Evolutionary conservation across 2,329 filamentous ascomycete genomes (phyloP), one percentile per base, ranked within the genome.

Genomic region (Colletotrichum salicis): DNA sequence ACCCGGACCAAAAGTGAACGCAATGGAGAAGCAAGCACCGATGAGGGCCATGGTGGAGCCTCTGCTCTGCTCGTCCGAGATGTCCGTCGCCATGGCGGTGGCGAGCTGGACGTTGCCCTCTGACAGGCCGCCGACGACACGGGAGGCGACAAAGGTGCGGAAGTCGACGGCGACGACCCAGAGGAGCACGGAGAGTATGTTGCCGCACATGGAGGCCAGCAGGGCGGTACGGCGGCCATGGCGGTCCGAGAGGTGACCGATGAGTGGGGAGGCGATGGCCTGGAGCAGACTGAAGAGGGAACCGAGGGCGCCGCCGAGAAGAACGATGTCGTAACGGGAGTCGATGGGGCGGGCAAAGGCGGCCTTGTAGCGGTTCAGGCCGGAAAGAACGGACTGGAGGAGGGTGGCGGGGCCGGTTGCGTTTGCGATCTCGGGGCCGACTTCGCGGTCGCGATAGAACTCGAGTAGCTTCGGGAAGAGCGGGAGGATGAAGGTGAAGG

Each of bases 61-160:
- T 33, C 96, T 90, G 78, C 92, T 93, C 69, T 89, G 88, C 76
- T 96, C 93, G 77, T 97, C 95, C 55, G 94, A 97, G 75, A 99
- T 95, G 80, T 99, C 96, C 51, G 96, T 96, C 22, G 96, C 96
- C 80, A 99, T 98, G 54, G 96, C 96, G 74, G 96, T 96, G 5
- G 96, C 96, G 15, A 99, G 87, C 84, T 99, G 96, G 3, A 99
- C 94, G 77, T 99, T 99, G 74, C 96, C 96, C 84, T 99, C 96
- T 68, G 95, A 98, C 75, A 99, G 83, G 0, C 96, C 96, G 29
- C 96, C 96, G 1, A 99, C 94, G 2, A 99, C 84, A 62, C 96
- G 91, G 76, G 94, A 97, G n/a, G 95, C 93, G 35, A 99, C 87
- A 79, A 99, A 99, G 2, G 96, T 98, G 54, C 95, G 91, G 84